Evolutionary conservation across 257 asterid genomes (phyloP).

Genomic region (Marsdenia floribunda): DNA sequence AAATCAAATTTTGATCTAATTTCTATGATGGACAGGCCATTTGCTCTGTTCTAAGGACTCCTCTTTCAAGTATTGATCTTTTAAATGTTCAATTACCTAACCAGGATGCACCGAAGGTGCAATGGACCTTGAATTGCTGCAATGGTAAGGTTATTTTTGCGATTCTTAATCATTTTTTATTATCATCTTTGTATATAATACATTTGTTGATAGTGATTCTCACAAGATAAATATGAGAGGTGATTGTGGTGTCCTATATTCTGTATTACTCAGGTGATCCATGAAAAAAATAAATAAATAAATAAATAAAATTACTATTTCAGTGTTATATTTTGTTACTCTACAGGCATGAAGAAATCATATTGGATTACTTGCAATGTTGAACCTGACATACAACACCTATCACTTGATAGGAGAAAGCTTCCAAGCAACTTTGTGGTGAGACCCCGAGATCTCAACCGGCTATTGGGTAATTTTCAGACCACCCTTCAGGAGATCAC

Average conservation of each 20-base stretch:
- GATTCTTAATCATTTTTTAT: not conserved
- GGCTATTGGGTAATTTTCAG: conserved; percentile 77
- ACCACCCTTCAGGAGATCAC: conserved; percentile 93
- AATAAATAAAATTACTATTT: not conserved
- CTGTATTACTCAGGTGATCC: not conserved
- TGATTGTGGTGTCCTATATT: not conserved
- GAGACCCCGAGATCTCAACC: conserved; percentile 85
- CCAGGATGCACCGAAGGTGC: conserved; percentile 80
- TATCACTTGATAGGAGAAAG: conserved; percentile 76
- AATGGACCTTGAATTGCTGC: conserved; percentile 78
- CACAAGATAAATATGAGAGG: not conserved
- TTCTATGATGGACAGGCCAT: conserved; percentile 48
- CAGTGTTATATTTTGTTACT: not conserved
- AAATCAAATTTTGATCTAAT: conserved; percentile 3
- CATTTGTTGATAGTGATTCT: not conserved
- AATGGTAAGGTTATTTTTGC: conserved; percentile 44
- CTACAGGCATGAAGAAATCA: conserved; percentile 76
- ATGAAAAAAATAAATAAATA: not conserved
- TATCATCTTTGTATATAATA: not conserved
- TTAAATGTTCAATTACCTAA: conserved; percentile 53
- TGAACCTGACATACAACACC: conserved; percentile 82
- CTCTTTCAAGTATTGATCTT: conserved; percentile 68
- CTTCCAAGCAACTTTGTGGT: conserved; percentile 88
- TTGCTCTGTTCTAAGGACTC: conserved; percentile 87
- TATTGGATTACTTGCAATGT: conserved; percentile 87